Evolutionary conservation across 1,284 basidiomycete species (phyloP).

Genomic region (Cutaneotrichosporon daszewskae): DNA sequence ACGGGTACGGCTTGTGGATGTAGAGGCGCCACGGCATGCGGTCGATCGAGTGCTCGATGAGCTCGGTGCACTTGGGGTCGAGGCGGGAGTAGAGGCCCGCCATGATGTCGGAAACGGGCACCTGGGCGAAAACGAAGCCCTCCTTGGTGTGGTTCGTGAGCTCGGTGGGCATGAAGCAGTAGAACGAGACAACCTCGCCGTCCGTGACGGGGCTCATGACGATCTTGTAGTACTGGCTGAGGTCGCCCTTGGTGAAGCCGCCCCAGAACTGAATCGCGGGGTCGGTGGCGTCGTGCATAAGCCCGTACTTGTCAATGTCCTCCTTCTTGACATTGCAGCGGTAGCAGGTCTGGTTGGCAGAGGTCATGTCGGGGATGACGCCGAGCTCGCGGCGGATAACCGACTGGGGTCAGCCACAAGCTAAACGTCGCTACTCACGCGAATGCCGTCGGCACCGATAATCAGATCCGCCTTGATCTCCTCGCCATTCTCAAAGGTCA

Average conservation of each 20-base stretch:
- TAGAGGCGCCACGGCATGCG: slow-evolving; percentile 47
- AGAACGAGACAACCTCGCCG: slow-evolving; percentile 45
- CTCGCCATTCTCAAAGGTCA: slow-evolving; percentile 43
- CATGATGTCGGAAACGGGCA: slow-evolving; percentile 40
- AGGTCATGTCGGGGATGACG: slow-evolving; percentile 33
- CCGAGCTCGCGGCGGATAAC: slow-evolving; percentile 31
- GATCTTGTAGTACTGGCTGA: slow-evolving; percentile 43
- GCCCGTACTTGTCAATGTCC: slow-evolving; percentile 38
- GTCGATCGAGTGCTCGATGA: slow-evolving; percentile 42
- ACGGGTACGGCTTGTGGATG: slow-evolving; percentile 41
- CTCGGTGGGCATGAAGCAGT: slow-evolving; percentile 42
- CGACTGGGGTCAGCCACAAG: too few relatives aligned
- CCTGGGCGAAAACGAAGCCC: slow-evolving; percentile 43
- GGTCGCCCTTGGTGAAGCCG: slow-evolving; percentile 33
- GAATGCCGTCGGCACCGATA: slow-evolving; percentile 46
- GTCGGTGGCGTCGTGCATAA: slow-evolving; percentile 38
- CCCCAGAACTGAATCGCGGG: slow-evolving; percentile 48
- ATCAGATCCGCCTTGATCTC: slow-evolving; percentile 38
- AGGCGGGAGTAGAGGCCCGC: slow-evolving; percentile 37
- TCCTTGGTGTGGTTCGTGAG: slow-evolving; percentile 46
- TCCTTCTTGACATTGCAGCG: slow-evolving; percentile 43
- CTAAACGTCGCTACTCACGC: too few relatives aligned
- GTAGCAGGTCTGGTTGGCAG: slow-evolving; percentile 46
- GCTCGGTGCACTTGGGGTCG: slow-evolving; percentile 38
- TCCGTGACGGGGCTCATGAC: slow-evolving; percentile 45